A percentile compares a stretch with the other conserved stretches of the same genome.
phyloP scores from a whole-genome alignment of 495 filamentous ascomycete species.

The Penicillium taxi region DNA sequence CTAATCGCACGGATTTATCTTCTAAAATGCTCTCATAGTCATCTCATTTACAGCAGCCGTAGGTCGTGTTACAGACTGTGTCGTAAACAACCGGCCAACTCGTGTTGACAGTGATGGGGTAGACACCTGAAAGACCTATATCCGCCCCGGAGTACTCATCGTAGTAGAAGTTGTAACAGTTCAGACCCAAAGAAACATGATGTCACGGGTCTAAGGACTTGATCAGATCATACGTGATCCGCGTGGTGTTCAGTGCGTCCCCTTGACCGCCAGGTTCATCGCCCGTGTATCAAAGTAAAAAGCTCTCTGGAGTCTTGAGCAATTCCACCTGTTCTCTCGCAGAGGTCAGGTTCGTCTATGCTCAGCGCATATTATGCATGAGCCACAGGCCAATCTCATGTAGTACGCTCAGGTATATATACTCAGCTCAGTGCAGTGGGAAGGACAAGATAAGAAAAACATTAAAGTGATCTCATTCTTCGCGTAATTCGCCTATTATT shows the following conservation, averaged over 20 bases:
- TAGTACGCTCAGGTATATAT: constrained; percentile 47
- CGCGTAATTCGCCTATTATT: constrained; percentile 26
- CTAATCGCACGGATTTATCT: constrained; percentile 49
- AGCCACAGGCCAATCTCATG: constrained; percentile 50
- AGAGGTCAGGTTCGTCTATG: constrained; percentile 49
- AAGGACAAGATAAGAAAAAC: constrained; percentile 5
- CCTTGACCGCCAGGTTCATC: constrained; percentile 65
- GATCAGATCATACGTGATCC: constrained; percentile 38
- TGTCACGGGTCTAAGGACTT: constrained; percentile 58
- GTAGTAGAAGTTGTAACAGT: constrained; percentile 67
- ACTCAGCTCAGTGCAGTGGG: constrained; percentile 30
- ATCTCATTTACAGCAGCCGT: constrained; percentile 68
- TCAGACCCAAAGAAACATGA: constrained; percentile 56
- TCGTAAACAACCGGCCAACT: constrained; percentile 33
- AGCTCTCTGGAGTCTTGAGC: constrained; percentile 43
- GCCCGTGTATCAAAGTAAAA: constrained; percentile 59
- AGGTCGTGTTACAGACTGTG: constrained; percentile 54
- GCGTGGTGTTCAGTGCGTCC: constrained; percentile 46
- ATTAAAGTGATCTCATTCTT: constrained; percentile 28
- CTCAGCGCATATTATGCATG: constrained; percentile 58
- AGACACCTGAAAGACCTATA: constrained; percentile 59
- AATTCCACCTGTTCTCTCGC: constrained; percentile 45
- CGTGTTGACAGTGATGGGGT: constrained; percentile 55
- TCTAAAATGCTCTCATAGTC: constrained; percentile 49
- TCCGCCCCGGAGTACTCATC: constrained; percentile 54